phyloP scores from a whole-genome alignment of 345 rosid genomes.

The Capsella bursapastoris region DNA sequence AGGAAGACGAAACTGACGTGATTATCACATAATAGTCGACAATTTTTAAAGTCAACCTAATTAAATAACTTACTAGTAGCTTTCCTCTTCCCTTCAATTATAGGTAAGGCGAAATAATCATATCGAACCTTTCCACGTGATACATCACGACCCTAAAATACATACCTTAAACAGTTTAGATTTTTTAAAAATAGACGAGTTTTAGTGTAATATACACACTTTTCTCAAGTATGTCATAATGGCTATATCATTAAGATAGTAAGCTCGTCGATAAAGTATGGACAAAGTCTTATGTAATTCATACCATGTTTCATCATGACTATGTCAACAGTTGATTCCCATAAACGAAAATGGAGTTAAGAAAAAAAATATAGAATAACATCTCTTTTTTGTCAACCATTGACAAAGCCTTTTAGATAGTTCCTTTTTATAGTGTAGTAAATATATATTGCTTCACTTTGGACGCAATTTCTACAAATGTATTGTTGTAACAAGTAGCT shows the following conservation, averaged over 20 bases:
- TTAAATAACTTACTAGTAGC: constrained; percentile 9
- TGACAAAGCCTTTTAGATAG: not conserved
- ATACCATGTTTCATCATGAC: not conserved
- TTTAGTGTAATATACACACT: constrained; percentile 4
- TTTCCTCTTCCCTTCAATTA: constrained; percentile 4
- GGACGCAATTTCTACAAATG: not conserved
- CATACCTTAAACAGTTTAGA: constrained; percentile 12
- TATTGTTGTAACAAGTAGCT: not conserved
- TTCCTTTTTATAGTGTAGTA: not conserved
- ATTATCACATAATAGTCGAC: constrained; percentile 22
- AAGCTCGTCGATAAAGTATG: not conserved
- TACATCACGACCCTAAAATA: constrained; percentile 22
- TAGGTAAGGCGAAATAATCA: constrained; percentile 1
- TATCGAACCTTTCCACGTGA: constrained; percentile 48
- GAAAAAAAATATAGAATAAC: not conserved
- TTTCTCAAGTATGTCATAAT: not conserved
- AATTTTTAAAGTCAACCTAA: constrained; percentile 33
- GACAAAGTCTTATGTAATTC: not conserved
- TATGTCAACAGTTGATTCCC: not conserved
- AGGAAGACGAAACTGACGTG: not conserved
- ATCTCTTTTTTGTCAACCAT: constrained; percentile 6
- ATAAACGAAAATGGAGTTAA: not conserved
- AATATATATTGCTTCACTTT: not conserved
- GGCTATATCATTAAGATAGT: not conserved
- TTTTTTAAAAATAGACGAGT: not conserved